Conservation (phyloP, 441 rosid species). For the Gossypium davidsonii region DNA sequence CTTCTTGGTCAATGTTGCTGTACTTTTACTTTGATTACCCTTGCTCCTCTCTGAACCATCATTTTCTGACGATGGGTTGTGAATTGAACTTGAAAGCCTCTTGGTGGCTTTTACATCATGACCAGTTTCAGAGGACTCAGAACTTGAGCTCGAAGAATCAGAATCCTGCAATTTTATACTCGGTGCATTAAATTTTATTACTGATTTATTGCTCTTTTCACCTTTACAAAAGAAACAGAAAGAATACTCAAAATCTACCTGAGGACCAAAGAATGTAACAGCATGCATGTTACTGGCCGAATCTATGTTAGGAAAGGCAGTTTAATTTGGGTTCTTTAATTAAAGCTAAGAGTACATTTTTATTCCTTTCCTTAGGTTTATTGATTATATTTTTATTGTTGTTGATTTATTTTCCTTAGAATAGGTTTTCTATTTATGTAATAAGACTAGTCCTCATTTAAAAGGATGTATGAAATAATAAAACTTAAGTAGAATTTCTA, state of each 20-base stretch:
- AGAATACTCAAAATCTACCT: no score
- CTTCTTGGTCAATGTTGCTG: constrained; percentile 21
- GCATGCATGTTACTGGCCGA: no score
- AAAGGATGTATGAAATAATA: not conserved
- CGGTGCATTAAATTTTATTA: not conserved
- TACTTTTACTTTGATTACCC: constrained; percentile 24
- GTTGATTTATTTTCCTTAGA: not conserved
- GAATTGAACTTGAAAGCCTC: constrained; percentile 32
- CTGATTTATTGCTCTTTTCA: not conserved
- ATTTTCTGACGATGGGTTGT: constrained; percentile 26
- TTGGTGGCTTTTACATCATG: constrained; percentile 23
- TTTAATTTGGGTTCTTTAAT: no score
- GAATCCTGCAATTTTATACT: constrained; percentile 38
- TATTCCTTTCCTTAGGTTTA: not conserved
- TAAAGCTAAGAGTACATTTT: no score
- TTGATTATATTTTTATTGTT: no score
- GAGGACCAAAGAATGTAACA: no score
- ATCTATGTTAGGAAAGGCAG: not conserved
- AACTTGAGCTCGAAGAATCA: constrained; percentile 29
- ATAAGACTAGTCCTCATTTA: not conserved
- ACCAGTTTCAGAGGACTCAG: constrained; percentile 34
- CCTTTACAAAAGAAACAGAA: no score
- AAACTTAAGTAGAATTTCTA: not conserved
- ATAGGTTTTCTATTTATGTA: not conserved
- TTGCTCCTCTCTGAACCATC: constrained; percentile 26